Evolutionary conservation across 2,329 filamentous ascomycete genomes (phyloP), one percentile per base, ranked within the genome.

Genomic region (Cercospora sp.): DNA sequence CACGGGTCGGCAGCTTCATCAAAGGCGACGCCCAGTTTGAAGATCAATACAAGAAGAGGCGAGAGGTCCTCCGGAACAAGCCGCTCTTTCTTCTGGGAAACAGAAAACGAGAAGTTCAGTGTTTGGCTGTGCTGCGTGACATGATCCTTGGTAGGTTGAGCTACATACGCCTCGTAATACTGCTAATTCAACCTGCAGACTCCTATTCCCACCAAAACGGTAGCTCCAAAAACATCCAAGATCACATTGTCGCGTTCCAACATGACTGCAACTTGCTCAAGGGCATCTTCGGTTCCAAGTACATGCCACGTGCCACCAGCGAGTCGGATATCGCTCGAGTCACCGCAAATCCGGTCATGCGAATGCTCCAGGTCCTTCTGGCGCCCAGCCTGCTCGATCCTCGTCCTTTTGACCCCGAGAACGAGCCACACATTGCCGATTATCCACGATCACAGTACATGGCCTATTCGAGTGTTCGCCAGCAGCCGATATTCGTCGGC

Each of bases 361-460:
- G 72, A 8, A 72, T 73, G 39, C 66, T 78, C 39, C 75, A 78
- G 64, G 72, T 78, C 51, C 26, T 77, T 18, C 69, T 79, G n/a
- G 70, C 75, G 77, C 74, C 76, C 3, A 62, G 60, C 3, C 57
- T 77, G 6, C 67, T 78, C 28, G 65, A 69, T 65, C 62, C 61
- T 72, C 62, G 63, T 68, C 39, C 55, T 30, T 60, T 33, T 26
- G 42, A 12, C n/a, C 57, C 31, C 31, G 23, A 28, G 13, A 33
- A 30, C 16, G 62, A 69, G 23, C 33, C 69, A 33, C n/a, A 51
- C n/a, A 39, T 64, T 33, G 60, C 60, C 33, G 51, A 69, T n/a
- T 82, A 86, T 64, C 79, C 81, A 8, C 74, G 79, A 2, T 83
- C 81, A 0, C 85, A 87, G 72, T 71, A 75, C 45, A 74, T 77